Evolutionary conservation across 805 yeast species (phyloP).

Genomic region (Cyberlindnera sargentensis): DNA sequence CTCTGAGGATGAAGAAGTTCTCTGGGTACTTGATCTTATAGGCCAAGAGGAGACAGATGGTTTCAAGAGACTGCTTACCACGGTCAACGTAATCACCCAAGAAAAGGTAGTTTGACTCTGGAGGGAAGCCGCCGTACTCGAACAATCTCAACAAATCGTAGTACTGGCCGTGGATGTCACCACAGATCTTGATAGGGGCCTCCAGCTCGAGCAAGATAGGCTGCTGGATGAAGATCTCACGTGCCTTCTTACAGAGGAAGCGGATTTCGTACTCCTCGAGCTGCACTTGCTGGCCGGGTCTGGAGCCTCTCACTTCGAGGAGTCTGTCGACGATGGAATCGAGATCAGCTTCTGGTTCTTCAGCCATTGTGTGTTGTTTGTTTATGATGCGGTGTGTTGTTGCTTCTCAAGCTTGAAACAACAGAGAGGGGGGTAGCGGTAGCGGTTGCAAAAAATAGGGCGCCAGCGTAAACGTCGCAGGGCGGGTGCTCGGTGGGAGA

Average conservation of each 20-base stretch:
- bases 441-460: too few relatives aligned
- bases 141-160: slow-evolving; percentile 85
- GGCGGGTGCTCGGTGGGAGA: too few relatives aligned
- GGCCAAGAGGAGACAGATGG: slow-evolving; percentile 78
- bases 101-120: slow-evolving; percentile 84
- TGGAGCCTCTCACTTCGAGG: slow-evolving; percentile 39
- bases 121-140: slow-evolving; percentile 96
- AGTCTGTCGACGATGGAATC: slow-evolving; percentile 59
- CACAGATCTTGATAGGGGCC: slow-evolving; percentile 76
- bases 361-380: slow-evolving; percentile 2
- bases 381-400: not conserved
- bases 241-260: slow-evolving; percentile 68
- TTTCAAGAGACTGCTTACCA: slow-evolving; percentile 93
- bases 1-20: slow-evolving; percentile 85
- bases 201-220: slow-evolving; percentile 80
- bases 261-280: slow-evolving; percentile 5
- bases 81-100: slow-evolving; percentile 97
- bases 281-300: slow-evolving; percentile 94
- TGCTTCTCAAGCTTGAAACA: too few relatives aligned
- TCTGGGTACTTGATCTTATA: slow-evolving; percentile 96
- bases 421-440: too few relatives aligned
- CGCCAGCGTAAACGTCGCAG: too few relatives aligned
- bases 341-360: slow-evolving; percentile 46
- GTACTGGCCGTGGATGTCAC: slow-evolving; percentile 96
- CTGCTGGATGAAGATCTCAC: slow-evolving; percentile 84